Base-by-base conservation (phyloP, 768 basidiomycete genomes). In the Russula ochroleuca region DNA sequence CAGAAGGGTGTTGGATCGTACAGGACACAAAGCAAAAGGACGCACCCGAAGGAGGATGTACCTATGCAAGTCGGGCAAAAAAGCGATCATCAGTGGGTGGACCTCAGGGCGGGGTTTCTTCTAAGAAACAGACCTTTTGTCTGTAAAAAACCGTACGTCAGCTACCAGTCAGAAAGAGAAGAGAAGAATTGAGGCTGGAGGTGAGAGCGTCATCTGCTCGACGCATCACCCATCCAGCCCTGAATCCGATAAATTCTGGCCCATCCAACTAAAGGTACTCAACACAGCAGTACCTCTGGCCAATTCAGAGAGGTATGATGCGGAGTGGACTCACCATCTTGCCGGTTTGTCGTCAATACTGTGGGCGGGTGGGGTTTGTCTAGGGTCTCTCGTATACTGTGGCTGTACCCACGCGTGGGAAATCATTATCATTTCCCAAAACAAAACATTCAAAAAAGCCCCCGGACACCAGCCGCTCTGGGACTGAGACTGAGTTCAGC, bases 11-110 rank as follows among this genome's bases (percentile, higher is more conserved):
- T 25, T 19, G 23, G 43, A 35, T 21, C 21, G 43, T 0, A 51
- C 45, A 47, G n/a, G 14, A 6, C 19, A 48, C 37, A 47, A 23
- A 53, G 38, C 21, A 31, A 49, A 54, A 57, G 50, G 19, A 87
- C 90, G 75, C 73, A 93, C 90, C 90, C 91, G 76, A 95, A 95
- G 75, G 94, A 94, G 77, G 94, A 94, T 74, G 94, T 95, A 87
- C 94, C 93, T 92, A 75, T 73, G 69, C n/a, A 63, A 57, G 47
- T 53, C 33, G 57, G 23, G 14, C 19, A 40, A 57, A 10, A 33
- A 41, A 40, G 65, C 60, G 49, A 58, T 63, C 47, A 71, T 70
- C 67, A 68, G 51, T 67, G 48, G 33, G 15, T 17, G 5, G 23
- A 58, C 50, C 57, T 40, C 38, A 59, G 61, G 8, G 50, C 8